Conservation (phyloP, 2,329 filamentous ascomycete genomes). For the Laburnicola sp. region DNA sequence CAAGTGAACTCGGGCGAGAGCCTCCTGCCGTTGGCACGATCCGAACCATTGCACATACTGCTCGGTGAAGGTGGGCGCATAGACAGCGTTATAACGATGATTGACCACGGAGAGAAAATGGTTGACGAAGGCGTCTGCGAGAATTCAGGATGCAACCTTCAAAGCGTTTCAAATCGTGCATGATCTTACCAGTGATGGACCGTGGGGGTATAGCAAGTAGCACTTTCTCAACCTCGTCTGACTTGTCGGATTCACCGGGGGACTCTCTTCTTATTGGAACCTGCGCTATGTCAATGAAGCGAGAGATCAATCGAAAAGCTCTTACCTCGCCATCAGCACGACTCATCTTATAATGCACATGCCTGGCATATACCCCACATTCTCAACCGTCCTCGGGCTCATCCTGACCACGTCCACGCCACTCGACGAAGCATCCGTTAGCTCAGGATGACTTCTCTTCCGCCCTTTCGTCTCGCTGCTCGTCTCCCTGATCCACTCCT, state of each 20-base stretch:
- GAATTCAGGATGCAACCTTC: conserved; percentile 1
- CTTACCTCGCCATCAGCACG: conserved; percentile 20
- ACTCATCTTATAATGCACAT: conserved; percentile 38
- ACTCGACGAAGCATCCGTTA: conserved; percentile 9
- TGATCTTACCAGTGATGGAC: conserved; percentile 33
- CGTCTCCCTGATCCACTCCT: conserved; percentile 19
- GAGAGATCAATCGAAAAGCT: background rate
- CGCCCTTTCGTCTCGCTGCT: conserved; percentile 19
- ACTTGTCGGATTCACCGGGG: conserved; percentile 19
- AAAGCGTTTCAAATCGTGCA: background rate
- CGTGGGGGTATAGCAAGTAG: conserved; percentile 37
- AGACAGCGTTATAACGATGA: conserved; percentile 52
- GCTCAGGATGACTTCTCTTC: conserved; percentile 25
- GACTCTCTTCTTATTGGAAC: conserved; percentile 10
- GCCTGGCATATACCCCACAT: conserved; percentile 43
- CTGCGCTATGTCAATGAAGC: conserved; percentile 4
- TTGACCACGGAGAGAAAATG: conserved; percentile 53
- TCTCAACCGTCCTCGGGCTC: conserved; percentile 32
- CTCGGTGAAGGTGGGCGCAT: conserved; percentile 50
- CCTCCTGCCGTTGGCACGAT: conserved; percentile 38
- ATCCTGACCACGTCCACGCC: conserved; percentile 11
- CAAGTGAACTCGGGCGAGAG: conserved; percentile 52
- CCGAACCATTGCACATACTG: conserved; percentile 53
- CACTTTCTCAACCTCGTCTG: conserved; percentile 39
- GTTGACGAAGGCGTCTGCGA: conserved; percentile 51